Evolutionary conservation across 176 grass and related monocot species (phyloP).

Genomic region (Aegilops tauschii): DNA sequence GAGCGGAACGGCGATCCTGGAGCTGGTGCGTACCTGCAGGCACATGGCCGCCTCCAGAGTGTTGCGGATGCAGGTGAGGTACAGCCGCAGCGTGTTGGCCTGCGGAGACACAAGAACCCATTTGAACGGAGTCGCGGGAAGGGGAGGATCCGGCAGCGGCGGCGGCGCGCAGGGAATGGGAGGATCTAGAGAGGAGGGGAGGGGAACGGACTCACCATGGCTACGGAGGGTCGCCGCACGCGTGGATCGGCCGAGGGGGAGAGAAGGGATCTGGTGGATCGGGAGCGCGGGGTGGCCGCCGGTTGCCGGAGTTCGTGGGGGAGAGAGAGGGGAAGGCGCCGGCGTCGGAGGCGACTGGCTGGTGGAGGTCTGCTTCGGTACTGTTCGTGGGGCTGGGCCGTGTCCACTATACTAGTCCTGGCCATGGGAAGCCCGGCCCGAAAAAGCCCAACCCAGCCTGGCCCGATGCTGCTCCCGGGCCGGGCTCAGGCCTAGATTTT

Average conservation of each 20-base stretch:
- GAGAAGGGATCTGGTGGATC: neutral
- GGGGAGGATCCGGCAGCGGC: neutral
- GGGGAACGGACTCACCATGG: neutral
- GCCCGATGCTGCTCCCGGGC: no score
- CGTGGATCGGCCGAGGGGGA: neutral
- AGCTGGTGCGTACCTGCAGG: constrained; percentile 58
- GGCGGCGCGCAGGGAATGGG: neutral
- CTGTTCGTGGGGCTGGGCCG: constrained; percentile 2
- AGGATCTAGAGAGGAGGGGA: constrained; percentile 7
- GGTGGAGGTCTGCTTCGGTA: neutral
- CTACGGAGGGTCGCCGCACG: neutral
- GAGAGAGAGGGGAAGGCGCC: neutral
- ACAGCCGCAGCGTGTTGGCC: constrained; percentile 77
- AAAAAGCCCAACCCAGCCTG: no score
- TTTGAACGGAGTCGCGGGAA: neutral
- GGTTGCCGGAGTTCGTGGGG: neutral
- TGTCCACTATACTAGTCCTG: neutral
- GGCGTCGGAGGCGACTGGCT: neutral
- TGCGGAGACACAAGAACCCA: constrained; percentile 25
- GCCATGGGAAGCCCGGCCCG: no score
- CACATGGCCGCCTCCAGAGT: constrained; percentile 97
- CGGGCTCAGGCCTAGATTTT: no score
- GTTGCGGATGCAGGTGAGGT: constrained; percentile 92
- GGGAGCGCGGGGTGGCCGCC: neutral
- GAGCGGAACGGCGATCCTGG: neutral